Evolutionary conservation across 306 rosid species (phyloP).

Genomic region (Quercus parvula): DNA sequence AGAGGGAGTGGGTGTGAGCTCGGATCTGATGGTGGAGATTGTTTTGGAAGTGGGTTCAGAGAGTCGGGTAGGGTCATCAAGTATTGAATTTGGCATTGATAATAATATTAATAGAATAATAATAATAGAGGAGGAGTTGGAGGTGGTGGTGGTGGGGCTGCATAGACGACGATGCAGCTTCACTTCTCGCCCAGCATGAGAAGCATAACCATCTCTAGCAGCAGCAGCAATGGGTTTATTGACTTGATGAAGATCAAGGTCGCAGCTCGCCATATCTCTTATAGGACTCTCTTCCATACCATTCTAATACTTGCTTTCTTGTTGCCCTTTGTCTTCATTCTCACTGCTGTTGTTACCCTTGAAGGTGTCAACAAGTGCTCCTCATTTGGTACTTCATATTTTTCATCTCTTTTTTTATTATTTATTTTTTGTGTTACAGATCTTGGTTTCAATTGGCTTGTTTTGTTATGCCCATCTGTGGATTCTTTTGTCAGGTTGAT

Average conservation of each 20-base stretch:
- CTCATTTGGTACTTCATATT: slow-evolving; percentile 71
- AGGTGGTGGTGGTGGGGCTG: slow-evolving; percentile 52
- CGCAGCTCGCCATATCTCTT: slow-evolving; percentile 99
- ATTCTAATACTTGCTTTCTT: slow-evolving; percentile 93
- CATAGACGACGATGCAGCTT: slow-evolving; percentile 99
- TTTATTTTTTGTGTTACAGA: slow-evolving; percentile 22
- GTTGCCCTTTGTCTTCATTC: slow-evolving; percentile 95
- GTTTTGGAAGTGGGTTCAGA: slow-evolving; percentile 25
- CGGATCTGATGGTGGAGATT: slow-evolving; percentile 69
- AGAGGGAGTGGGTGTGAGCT: slow-evolving; percentile 35
- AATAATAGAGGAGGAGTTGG: slow-evolving; percentile 38
- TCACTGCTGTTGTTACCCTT: slow-evolving; percentile 98
- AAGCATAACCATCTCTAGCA: slow-evolving; percentile 99
- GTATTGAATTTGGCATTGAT: too few species aligned
- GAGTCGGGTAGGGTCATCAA: slow-evolving; percentile 22
- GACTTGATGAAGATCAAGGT: slow-evolving; percentile 99
- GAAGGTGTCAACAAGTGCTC: slow-evolving; percentile 99
- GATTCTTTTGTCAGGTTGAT: slow-evolving; percentile 5
- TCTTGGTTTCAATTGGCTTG: slow-evolving; percentile 33
- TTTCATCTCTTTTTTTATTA: background rate
- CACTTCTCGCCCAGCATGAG: slow-evolving; percentile 99
- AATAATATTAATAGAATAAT: slow-evolving; percentile 32
- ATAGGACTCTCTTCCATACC: slow-evolving; percentile 98
- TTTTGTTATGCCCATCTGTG: slow-evolving; percentile 2
- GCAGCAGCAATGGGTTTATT: slow-evolving; percentile 96